These are phyloP conservation scores for Paralagenidium karlingii DNA, from an alignment of 352 stramenopile species.

Conservation along the genomic window DNA sequence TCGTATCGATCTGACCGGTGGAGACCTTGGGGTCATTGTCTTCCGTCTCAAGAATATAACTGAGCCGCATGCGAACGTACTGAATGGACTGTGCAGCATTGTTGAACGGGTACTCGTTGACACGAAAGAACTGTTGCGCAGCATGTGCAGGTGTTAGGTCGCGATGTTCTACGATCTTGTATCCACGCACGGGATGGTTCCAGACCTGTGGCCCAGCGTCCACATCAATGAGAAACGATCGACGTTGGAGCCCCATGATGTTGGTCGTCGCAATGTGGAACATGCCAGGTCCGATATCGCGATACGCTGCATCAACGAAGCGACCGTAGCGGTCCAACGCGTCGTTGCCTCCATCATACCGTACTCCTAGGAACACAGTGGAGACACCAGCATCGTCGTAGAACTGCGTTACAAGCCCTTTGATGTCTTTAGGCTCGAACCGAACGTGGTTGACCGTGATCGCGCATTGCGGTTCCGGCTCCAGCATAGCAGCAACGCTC, in stretches of 20 bases:
- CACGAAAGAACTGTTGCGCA: conserved; percentile 22
- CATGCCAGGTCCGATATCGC: conserved; percentile 35
- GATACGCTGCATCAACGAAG: conserved; percentile 18
- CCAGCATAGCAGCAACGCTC: conserved; percentile 19
- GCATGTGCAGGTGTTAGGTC: conserved; percentile 17
- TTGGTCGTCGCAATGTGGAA: conserved; percentile 36
- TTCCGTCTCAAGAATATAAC: conserved; percentile 16
- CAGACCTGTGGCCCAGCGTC: conserved; percentile 22
- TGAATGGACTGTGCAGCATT: conserved; percentile 17
- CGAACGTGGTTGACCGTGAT: conserved; percentile 27
- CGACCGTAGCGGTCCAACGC: conserved; percentile 30
- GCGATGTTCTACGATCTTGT: conserved; percentile 16
- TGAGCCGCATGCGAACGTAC: conserved; percentile 26
- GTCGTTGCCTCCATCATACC: conserved; percentile 15
- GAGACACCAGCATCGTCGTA: conserved; percentile 29
- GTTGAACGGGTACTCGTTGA: conserved; percentile 41
- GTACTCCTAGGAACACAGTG: conserved; percentile 18
- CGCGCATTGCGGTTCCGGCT: conserved; percentile 24
- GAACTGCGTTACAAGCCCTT: conserved; percentile 22
- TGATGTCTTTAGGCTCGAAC: conserved; percentile 35
- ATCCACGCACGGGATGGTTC: conserved; percentile 47
- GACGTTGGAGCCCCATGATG: conserved; percentile 20
- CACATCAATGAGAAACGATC: conserved; percentile 28
- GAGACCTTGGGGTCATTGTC: conserved; percentile 21
- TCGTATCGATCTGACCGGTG: conserved; percentile 12